phyloP scores from a whole-genome alignment of 352 stramenopile genomes.

The Elongisporangium senticosum region DNA sequence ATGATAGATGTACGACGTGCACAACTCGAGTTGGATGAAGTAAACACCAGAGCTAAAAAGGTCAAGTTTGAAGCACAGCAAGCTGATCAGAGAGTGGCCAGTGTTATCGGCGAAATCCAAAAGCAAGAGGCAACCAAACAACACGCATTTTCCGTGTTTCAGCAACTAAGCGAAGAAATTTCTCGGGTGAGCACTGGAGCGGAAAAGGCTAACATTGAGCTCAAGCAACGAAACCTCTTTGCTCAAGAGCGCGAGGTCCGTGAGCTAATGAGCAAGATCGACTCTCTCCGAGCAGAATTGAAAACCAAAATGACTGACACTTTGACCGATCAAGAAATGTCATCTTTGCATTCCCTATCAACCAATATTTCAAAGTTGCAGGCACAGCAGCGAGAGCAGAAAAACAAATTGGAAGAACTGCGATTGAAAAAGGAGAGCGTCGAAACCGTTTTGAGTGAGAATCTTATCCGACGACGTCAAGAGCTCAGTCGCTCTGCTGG shows the following conservation, averaged over 20 bases:
- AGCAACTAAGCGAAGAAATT: slow-evolving; percentile 82
- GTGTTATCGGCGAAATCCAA: slow-evolving; percentile 79
- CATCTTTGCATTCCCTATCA: slow-evolving; percentile 53
- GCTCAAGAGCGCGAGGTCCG: slow-evolving; percentile 59
- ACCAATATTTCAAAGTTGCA: slow-evolving; percentile 73
- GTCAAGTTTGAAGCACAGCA: slow-evolving; percentile 86
- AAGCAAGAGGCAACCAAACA: slow-evolving; percentile 79
- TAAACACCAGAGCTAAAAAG: slow-evolving; percentile 73
- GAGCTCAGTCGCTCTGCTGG: slow-evolving; percentile 59
- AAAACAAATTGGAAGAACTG: slow-evolving; percentile 82
- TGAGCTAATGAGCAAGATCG: slow-evolving; percentile 46
- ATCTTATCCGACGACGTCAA: slow-evolving; percentile 85
- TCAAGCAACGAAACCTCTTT: background rate
- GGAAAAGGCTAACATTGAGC: slow-evolving; percentile 45
- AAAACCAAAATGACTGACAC: slow-evolving; percentile 72
- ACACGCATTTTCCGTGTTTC: slow-evolving; percentile 59
- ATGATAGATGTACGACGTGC: slow-evolving; percentile 84
- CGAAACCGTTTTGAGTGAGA: slow-evolving; percentile 89
- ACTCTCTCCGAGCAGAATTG: slow-evolving; percentile 51
- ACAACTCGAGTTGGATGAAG: slow-evolving; percentile 62
- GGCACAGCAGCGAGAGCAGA: slow-evolving; percentile 82
- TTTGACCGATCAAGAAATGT: slow-evolving; percentile 46
- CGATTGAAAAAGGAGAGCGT: slow-evolving; percentile 84
- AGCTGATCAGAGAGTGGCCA: slow-evolving; percentile 85
- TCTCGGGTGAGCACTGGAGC: slow-evolving; percentile 64